These are phyloP conservation scores for Halophytophthora batemanensis DNA, from an alignment of 352 stramenopile genomes.

Conservation along the genomic window DNA sequence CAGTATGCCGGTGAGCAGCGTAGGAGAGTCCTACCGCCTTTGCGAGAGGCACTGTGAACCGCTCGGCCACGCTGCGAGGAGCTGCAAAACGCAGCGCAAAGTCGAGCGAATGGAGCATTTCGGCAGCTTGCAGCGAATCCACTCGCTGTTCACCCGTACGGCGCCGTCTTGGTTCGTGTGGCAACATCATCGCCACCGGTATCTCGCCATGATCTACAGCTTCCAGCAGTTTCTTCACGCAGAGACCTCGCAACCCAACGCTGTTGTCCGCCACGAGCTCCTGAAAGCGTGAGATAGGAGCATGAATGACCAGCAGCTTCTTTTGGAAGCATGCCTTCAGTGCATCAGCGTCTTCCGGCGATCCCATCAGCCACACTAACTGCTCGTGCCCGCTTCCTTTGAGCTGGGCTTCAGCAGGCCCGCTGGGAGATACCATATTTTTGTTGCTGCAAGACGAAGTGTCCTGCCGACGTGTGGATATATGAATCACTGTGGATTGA, in stretches of 20 bases:
- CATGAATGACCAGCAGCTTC: constrained; percentile 16
- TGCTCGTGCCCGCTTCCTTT: background rate
- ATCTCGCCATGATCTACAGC: constrained; percentile 12
- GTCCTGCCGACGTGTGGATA: too few species aligned
- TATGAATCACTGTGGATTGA: background rate
- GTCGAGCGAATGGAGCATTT: constrained; percentile 14
- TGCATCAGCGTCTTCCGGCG: constrained; percentile 11
- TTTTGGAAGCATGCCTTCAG: constrained; percentile 26
- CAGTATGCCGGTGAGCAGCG: constrained; percentile 12
- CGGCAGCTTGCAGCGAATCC: constrained; percentile 9
- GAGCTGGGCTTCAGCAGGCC: constrained; percentile 6
- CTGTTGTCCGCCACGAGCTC: constrained; percentile 26
- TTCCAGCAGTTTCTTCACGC: constrained; percentile 23
- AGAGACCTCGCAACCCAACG: constrained; percentile 23
- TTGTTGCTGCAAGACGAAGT: background rate
- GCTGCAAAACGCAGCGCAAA: constrained; percentile 28
- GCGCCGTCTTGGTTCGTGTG: background rate
- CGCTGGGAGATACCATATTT: too few species aligned
- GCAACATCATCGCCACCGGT: constrained; percentile 9
- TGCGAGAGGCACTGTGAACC: constrained; percentile 26
- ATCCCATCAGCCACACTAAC: constrained; percentile 32
- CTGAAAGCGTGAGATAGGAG: constrained; percentile 27
- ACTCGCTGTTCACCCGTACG: constrained; percentile 12
- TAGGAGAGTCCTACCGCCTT: constrained; percentile 27
- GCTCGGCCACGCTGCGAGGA: constrained; percentile 9